These are phyloP conservation scores for Psophocarpus tetragonolobus DNA, from an alignment of 306 rosid genomes.

Conservation along the genomic window DNA sequence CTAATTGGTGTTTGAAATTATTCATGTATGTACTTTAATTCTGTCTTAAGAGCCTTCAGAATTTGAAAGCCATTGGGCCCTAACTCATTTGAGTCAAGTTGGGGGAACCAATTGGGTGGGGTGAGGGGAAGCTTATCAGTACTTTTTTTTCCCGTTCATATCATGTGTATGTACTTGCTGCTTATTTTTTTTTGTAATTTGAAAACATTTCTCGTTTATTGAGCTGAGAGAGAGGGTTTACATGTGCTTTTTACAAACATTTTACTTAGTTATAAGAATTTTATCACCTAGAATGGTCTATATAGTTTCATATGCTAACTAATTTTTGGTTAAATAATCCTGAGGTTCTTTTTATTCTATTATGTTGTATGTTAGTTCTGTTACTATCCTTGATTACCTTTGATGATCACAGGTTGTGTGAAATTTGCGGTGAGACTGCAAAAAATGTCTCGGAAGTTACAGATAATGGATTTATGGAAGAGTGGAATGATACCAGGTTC, in stretches of 20 bases:
- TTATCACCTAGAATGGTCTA: neutral
- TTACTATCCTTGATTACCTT: slow-evolving; percentile 1
- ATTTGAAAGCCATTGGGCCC: neutral
- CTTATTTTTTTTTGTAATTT: neutral
- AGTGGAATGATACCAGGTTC: slow-evolving; percentile 69
- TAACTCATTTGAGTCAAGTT: neutral
- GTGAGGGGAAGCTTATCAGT: neutral
- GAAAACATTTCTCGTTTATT: neutral
- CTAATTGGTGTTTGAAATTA: neutral
- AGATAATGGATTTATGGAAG: slow-evolving; percentile 62
- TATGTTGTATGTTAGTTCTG: slow-evolving; percentile 6
- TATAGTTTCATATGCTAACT: neutral
- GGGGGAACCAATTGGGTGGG: neutral
- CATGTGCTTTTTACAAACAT: neutral
- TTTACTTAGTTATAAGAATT: neutral
- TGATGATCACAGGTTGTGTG: slow-evolving; percentile 59
- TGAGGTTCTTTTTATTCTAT: neutral
- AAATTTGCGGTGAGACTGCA: slow-evolving; percentile 86
- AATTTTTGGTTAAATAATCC: neutral
- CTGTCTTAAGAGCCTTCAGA: neutral
- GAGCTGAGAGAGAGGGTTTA: neutral
- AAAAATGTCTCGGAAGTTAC: slow-evolving; percentile 54
- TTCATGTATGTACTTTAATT: neutral
- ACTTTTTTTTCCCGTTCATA: neutral
- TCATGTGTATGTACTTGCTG: neutral